These are phyloP conservation scores for Ophiocordyceps sinensis DNA, from an alignment of 2,329 filamentous ascomycete genomes.

Conservation along the genomic window DNA sequence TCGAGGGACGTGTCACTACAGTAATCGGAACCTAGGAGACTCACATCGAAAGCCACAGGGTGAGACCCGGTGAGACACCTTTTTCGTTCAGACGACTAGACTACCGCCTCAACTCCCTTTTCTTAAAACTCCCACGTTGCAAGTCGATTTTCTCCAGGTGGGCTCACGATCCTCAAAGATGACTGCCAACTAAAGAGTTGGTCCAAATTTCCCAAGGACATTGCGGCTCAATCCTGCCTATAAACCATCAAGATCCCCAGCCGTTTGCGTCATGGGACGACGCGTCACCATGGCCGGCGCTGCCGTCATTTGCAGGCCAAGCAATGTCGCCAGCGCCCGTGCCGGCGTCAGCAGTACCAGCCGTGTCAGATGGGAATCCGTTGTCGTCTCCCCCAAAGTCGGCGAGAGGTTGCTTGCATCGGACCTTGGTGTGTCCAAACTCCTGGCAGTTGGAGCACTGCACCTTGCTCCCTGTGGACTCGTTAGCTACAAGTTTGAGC, in stretches of 20 bases:
- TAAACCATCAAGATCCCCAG: not conserved
- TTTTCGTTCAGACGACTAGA: no score
- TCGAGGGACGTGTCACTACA: no score
- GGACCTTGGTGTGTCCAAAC: conserved; percentile 23
- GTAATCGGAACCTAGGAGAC: no score
- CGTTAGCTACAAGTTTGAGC: conserved; percentile 6
- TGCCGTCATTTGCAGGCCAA: not conserved
- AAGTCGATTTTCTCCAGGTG: no score
- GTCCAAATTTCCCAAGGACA: no score
- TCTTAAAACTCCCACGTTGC: no score
- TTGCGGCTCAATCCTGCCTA: no score
- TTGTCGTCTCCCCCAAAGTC: conserved; percentile 1
- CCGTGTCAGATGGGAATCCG: not conserved
- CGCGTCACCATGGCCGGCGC: not conserved
- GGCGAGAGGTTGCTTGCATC: conserved; percentile 15
- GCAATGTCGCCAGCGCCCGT: not conserved
- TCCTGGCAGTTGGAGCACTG: conserved; percentile 23
- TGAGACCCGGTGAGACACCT: no score
- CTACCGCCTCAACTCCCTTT: no score
- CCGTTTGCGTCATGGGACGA: not conserved
- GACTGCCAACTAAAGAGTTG: no score
- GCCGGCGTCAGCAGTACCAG: not conserved
- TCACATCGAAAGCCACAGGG: no score
- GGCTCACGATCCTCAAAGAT: no score
- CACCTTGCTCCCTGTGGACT: conserved; percentile 21